Evolutionary conservation across 176 grass and related monocot genomes (phyloP).

Genomic region (Aegilops umbellulata): DNA sequence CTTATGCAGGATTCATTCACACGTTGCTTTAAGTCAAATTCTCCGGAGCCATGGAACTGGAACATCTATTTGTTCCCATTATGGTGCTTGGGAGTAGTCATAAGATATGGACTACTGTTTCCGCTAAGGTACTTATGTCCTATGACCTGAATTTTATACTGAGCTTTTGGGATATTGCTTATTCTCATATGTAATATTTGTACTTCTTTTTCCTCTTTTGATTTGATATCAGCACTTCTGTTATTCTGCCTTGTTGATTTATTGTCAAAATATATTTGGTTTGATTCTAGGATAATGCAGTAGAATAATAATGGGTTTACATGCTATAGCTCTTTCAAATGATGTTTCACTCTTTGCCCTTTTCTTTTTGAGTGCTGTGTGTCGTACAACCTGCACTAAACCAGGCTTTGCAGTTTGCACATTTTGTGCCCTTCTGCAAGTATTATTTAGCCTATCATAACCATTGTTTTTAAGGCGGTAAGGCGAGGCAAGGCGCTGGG

Average conservation of each 20-base stretch:
- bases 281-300: neutral
- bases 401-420: neutral
- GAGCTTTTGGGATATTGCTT: neutral
- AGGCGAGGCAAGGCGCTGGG: too few species aligned
- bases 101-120: constrained; percentile 92
- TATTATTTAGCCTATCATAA: neutral
- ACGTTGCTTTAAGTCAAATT: constrained; percentile 98
- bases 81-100: constrained; percentile 88
- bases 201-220: neutral
- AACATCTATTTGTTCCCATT: constrained; percentile 98
- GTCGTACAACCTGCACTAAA: neutral
- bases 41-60: constrained; percentile 98
- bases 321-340: neutral
- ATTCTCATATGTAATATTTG: neutral
- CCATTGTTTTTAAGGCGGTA: too few species aligned
- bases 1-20: constrained; percentile 93
- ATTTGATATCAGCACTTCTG: neutral
- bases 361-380: neutral
- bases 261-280: neutral
- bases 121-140: constrained; percentile 58
- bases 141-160: neutral
- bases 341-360: neutral
- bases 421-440: neutral
- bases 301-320: neutral
- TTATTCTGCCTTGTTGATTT: constrained; percentile 3